Percentiles rank a stretch among this genome's conserved stretches.
Conservation (phyloP, 1,284 basidiomycete genomes). For the Laetiporus sulphureus region DNA sequence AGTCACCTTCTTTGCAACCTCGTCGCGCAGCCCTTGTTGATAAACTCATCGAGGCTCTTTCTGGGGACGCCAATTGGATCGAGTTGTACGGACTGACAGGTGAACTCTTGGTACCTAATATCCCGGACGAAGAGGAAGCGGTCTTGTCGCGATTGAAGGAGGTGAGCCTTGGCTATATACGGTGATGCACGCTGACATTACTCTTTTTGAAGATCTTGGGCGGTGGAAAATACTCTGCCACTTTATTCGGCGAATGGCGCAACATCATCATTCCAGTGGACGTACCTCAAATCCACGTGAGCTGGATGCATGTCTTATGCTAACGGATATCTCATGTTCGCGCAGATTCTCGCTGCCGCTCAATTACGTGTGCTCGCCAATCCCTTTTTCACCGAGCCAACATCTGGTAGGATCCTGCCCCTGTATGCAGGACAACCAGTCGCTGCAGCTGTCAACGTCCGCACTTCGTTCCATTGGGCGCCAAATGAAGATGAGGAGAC, state of each 20-base stretch:
- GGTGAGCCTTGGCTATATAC: conserved; percentile 26
- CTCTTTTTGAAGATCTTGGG: too few species aligned
- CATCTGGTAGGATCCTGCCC: conserved; percentile 26
- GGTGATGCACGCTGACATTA: too few species aligned
- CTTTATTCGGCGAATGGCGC: conserved; percentile 54
- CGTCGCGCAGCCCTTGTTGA: conserved; percentile 38
- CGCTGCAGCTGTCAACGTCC: conserved; percentile 53
- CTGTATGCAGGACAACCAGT: conserved; percentile 80
- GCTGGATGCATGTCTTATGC: conserved; percentile 19
- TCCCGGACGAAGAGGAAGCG: conserved; percentile 28
- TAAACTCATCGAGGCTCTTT: conserved; percentile 51
- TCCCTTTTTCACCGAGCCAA: conserved; percentile 19
- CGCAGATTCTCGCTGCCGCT: conserved; percentile 68
- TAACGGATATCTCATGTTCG: background rate
- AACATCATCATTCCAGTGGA: conserved; percentile 77
- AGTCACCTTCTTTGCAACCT: conserved; percentile 18
- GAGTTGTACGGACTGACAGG: conserved; percentile 62
- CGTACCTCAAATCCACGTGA: conserved; percentile 71
- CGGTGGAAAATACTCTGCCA: too few species aligned
- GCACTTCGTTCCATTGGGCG: conserved; percentile 72
- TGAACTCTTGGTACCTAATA: conserved; percentile 50
- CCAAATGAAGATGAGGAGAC: conserved; percentile 35
- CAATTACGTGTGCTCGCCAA: conserved; percentile 42
- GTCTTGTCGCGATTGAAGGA: conserved; percentile 31
- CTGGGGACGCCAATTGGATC: conserved; percentile 58